Evolutionary conservation across 75 land plant genomes (phyloP).

Genomic region (Cunninghamia lanceolata): DNA sequence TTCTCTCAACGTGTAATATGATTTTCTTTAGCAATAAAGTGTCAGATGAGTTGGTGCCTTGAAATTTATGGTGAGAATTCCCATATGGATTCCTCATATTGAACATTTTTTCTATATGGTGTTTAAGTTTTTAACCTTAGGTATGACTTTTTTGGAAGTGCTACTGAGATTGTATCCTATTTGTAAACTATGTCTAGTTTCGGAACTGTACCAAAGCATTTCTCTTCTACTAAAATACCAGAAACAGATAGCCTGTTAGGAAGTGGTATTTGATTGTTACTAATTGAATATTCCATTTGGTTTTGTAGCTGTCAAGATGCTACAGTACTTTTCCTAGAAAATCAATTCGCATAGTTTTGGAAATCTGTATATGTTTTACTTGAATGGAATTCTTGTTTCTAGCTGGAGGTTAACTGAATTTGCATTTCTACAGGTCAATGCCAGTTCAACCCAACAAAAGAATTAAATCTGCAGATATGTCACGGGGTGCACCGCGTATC

Average conservation of each 20-base stretch:
- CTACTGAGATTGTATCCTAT: constrained; percentile 1
- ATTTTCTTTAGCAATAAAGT: neutral
- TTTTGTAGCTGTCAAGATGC: neutral
- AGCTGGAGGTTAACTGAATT: neutral
- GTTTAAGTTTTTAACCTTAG: neutral
- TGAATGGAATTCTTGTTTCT: neutral
- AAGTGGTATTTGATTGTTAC: neutral
- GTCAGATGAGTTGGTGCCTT: neutral
- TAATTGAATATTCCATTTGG: neutral
- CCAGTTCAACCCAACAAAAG: constrained; percentile 2
- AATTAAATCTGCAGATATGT: neutral
- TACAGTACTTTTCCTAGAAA: neutral
- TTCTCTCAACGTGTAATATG: too few species aligned
- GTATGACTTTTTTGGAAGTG: neutral
- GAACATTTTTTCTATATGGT: neutral
- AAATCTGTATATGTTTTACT: neutral
- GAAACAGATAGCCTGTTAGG: neutral
- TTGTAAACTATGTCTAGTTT: neutral
- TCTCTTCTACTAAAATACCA: neutral
- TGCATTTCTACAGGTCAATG: neutral
- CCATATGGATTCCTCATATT: neutral
- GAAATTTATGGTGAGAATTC: neutral
- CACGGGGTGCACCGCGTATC: neutral
- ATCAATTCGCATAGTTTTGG: neutral
- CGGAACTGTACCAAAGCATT: neutral